These are phyloP conservation scores for Rhodotorula glutinis DNA, from an alignment of 1,284 basidiomycete genomes.

Conservation along the genomic window DNA sequence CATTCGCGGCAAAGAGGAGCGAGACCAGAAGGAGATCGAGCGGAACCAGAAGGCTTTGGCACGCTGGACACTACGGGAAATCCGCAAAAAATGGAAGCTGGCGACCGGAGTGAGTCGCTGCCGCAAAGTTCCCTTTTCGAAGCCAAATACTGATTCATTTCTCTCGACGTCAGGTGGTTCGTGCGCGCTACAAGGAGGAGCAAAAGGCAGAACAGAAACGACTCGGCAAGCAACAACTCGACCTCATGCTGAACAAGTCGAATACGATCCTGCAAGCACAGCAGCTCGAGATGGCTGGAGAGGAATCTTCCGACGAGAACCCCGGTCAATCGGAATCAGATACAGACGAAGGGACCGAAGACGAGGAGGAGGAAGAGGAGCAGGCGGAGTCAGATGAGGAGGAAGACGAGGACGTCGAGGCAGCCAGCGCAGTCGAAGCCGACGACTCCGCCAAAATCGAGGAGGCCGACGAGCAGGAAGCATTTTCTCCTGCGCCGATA, in stretches of 20 bases:
- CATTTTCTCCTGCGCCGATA: too few relatives aligned
- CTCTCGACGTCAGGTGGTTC: constrained; percentile 58
- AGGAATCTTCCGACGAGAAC: constrained; percentile 41
- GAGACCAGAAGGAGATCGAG: constrained; percentile 63
- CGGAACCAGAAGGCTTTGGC: constrained; percentile 65
- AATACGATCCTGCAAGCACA: constrained; percentile 82
- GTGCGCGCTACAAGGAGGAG: constrained; percentile 62
- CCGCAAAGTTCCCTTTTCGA: not conserved
- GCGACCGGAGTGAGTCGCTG: constrained; percentile 70
- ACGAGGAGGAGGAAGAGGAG: constrained; percentile 26
- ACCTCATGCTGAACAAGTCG: constrained; percentile 85
- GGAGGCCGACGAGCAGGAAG: constrained; percentile 11
- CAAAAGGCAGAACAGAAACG: constrained; percentile 64
- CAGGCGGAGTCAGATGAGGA: constrained; percentile 14
- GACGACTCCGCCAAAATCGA: constrained; percentile 4
- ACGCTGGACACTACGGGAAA: constrained; percentile 66
- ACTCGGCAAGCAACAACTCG: constrained; percentile 75
- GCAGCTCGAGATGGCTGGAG: constrained; percentile 61
- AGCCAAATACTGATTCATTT: constrained; percentile 2
- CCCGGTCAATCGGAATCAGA: constrained; percentile 39
- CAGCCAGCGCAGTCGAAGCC: not conserved
- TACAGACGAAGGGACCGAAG: constrained; percentile 35
- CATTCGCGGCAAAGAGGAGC: constrained; percentile 61
- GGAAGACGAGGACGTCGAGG: constrained; percentile 9
- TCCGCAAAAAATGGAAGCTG: constrained; percentile 81